Evolutionary conservation across 2,329 filamentous ascomycete genomes (phyloP).

Genomic region (Blastomyces percursus): DNA sequence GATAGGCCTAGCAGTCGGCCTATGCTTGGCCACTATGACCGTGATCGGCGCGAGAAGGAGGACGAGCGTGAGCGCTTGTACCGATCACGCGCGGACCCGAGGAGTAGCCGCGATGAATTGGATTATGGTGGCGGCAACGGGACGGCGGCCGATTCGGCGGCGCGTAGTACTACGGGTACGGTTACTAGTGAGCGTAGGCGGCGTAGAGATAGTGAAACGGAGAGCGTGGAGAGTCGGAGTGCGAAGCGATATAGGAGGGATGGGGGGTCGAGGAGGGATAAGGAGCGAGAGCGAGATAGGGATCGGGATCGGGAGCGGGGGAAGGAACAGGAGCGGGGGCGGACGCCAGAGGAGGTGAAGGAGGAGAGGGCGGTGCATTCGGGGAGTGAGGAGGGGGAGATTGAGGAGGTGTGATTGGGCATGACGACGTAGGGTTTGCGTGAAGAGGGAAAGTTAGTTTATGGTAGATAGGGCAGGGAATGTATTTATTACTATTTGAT

Average conservation of each 20-base stretch:
- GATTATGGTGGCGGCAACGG: conserved; percentile 66
- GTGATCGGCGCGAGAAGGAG: conserved; percentile 77
- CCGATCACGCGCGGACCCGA: conserved; percentile 66
- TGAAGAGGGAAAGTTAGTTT: neutral
- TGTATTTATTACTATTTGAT: neutral
- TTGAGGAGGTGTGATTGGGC: conserved; percentile 57
- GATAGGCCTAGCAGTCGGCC: conserved; percentile 33
- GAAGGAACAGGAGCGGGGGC: conserved; percentile 24
- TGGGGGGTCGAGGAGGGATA: conserved; percentile 28
- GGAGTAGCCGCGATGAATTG: conserved; percentile 72
- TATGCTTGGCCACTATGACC: conserved; percentile 42
- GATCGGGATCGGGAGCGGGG: conserved; percentile 25
- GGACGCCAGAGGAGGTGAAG: conserved; percentile 31
- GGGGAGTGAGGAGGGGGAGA: conserved; percentile 95
- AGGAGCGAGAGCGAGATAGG: conserved; percentile 20
- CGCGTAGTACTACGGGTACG: conserved; percentile 43
- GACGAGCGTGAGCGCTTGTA: conserved; percentile 83
- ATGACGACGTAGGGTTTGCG: neutral
- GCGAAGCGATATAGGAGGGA: conserved; percentile 47
- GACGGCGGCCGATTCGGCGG: conserved; percentile 21
- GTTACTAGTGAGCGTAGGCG: conserved; percentile 56
- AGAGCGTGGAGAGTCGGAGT: conserved; percentile 47
- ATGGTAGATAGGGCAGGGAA: neutral
- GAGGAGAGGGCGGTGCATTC: conserved; percentile 50
- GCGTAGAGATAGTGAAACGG: conserved; percentile 66